Conservation (phyloP, 352 stramenopile genomes). For the Poterioochromonas sp. region DNA sequence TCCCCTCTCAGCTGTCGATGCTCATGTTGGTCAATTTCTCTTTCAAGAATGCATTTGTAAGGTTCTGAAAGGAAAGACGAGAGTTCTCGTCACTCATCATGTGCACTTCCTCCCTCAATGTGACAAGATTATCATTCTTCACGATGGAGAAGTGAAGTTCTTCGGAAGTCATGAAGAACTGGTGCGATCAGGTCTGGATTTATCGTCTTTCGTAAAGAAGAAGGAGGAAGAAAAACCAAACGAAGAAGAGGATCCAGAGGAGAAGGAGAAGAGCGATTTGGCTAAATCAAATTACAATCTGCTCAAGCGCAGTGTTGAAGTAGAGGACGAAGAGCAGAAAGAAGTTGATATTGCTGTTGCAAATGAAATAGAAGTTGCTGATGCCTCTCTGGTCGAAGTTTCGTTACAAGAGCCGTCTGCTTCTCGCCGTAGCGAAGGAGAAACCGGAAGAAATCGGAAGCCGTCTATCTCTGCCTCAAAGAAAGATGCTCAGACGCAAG, state of each 20-base stretch:
- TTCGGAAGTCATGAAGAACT: neutral
- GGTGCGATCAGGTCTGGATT: neutral
- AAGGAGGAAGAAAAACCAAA: neutral
- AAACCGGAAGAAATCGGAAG: neutral
- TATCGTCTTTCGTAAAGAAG: neutral
- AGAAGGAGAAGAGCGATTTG: neutral
- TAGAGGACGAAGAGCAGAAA: neutral
- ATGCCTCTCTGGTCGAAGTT: neutral
- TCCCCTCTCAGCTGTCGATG: slow-evolving; percentile 88
- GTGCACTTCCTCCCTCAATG: neutral
- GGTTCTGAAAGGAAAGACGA: neutral
- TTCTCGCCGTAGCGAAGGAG: neutral
- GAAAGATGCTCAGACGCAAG: neutral
- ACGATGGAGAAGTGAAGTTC: neutral
- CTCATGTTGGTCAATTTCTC: slow-evolving; percentile 70
- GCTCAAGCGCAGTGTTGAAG: neutral
- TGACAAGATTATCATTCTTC: slow-evolving; percentile 8
- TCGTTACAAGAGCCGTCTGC: neutral
- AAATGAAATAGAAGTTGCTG: neutral
- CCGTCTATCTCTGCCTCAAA: neutral
- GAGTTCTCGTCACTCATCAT: neutral
- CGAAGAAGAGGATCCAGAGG: neutral
- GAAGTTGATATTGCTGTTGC: neutral
- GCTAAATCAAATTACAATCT: neutral
- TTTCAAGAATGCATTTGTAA: slow-evolving; percentile 2